phyloP scores from a whole-genome alignment of 208 protist species.

The Acanthamoeba sp. region DNA sequence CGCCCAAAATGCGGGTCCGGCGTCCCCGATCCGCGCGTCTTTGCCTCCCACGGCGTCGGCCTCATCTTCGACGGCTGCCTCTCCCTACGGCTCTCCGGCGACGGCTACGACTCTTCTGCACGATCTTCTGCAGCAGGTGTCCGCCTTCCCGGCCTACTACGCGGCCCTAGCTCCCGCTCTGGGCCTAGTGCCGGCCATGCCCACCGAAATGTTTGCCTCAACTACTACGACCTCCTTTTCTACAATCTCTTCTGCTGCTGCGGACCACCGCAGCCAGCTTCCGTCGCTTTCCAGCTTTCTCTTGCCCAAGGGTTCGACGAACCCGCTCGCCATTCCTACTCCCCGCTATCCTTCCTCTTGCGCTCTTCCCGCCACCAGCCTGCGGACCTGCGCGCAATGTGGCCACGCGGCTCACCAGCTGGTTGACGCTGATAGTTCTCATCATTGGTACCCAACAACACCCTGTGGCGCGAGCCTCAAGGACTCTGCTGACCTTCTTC shows the following conservation, averaged over 20 bases:
- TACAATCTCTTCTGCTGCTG: neutral
- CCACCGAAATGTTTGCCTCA: neutral
- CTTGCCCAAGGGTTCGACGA: neutral
- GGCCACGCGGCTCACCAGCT: no score
- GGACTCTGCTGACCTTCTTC: no score
- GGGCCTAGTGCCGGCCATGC: neutral
- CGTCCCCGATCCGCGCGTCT: neutral
- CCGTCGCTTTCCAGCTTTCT: neutral
- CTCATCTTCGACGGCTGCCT: neutral
- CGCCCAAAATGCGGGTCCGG: neutral
- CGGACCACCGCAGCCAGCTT: neutral
- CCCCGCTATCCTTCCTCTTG: neutral
- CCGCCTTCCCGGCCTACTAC: neutral
- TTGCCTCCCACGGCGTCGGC: neutral
- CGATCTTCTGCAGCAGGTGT: constrained; percentile 29
- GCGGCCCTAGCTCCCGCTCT: neutral
- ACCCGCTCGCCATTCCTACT: neutral
- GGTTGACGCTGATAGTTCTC: no score
- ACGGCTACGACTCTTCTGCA: neutral
- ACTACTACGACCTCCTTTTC: neutral
- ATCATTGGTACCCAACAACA: no score
- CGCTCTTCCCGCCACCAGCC: no score
- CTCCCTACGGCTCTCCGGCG: neutral
- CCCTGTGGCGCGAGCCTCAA: no score
- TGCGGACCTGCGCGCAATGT: no score